Percentiles rank a stretch among this genome's conserved stretches.
phyloP scores from a whole-genome alignment of 768 basidiomycete genomes.

The Agrocybe pediades region DNA sequence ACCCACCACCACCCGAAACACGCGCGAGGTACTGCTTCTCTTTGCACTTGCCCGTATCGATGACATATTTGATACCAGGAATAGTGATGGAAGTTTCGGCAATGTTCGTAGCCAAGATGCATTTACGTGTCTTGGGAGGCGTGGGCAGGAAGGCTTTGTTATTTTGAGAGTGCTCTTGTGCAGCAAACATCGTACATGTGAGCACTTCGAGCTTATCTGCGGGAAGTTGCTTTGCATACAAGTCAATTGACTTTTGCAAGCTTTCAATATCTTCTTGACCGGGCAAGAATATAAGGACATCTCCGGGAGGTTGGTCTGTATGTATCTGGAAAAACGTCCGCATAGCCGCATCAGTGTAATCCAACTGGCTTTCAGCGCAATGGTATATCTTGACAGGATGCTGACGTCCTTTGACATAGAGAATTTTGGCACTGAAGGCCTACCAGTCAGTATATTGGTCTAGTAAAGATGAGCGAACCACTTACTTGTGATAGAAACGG shows the following conservation, averaged over 20 bases:
- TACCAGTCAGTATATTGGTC: background rate
- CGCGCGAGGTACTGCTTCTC: conserved; percentile 85
- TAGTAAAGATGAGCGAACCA: conserved; percentile 11
- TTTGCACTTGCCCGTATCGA: conserved; percentile 95
- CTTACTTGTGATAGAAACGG: conserved; percentile 81
- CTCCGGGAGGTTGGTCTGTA: conserved; percentile 74
- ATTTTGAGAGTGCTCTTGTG: conserved; percentile 79
- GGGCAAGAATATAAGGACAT: conserved; percentile 92
- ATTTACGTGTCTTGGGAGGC: conserved; percentile 75
- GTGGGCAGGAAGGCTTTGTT: conserved; percentile 73
- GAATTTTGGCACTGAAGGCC: conserved; percentile 69
- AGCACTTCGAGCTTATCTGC: conserved; percentile 56
- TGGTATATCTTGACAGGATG: conserved; percentile 89
- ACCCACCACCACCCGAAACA: conserved; percentile 65
- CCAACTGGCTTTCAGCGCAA: conserved; percentile 67
- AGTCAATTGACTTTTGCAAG: conserved; percentile 71
- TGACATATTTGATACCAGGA: conserved; percentile 92
- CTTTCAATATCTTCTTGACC: conserved; percentile 97
- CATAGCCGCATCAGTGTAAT: conserved; percentile 88
- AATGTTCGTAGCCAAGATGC: conserved; percentile 96
- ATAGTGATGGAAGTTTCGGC: conserved; percentile 99
- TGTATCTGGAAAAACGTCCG: conserved; percentile 96
- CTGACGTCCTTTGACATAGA: conserved; percentile 93
- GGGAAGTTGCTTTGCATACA: conserved; percentile 72
- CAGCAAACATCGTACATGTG: conserved; percentile 83